Conservation (phyloP, 2,329 filamentous ascomycete species). For the Xylariaceae sp. region DNA sequence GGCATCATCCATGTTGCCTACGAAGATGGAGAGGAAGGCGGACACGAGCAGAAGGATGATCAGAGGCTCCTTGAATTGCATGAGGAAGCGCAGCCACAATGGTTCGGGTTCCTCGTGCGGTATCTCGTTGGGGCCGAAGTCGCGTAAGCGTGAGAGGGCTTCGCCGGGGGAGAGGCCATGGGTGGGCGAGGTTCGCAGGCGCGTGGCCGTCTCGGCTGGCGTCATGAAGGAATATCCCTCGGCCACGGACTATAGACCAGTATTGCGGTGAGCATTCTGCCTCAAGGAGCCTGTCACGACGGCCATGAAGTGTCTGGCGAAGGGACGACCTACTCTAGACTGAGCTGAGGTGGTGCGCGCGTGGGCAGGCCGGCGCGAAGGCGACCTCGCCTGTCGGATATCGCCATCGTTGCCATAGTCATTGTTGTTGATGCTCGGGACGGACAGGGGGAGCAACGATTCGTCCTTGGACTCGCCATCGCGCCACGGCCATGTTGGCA, state of each 20-base stretch:
- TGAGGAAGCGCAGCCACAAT: slow-evolving; percentile 87
- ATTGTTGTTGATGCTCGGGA: slow-evolving; percentile 24
- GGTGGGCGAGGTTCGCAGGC: slow-evolving; percentile 73
- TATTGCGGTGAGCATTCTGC: slow-evolving; percentile 1
- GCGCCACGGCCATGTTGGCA: slow-evolving; percentile 31
- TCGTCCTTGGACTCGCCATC: slow-evolving; percentile 26
- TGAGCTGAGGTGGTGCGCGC: slow-evolving; percentile 46
- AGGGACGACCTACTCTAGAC: slow-evolving; percentile 38
- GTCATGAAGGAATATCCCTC: slow-evolving; percentile 61
- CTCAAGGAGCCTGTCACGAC: slow-evolving; percentile 2
- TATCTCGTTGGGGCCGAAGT: slow-evolving; percentile 87
- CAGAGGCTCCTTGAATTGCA: slow-evolving; percentile 93
- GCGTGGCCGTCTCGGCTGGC: slow-evolving; percentile 69
- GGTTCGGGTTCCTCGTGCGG: slow-evolving; percentile 91
- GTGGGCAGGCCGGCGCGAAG: slow-evolving; percentile 27
- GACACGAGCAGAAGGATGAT: slow-evolving; percentile 89
- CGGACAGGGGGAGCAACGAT: slow-evolving; percentile 28
- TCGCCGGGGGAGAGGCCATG: slow-evolving; percentile 75
- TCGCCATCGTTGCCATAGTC: slow-evolving; percentile 21
- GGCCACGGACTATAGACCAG: slow-evolving; percentile 38
- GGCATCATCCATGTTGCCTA: slow-evolving; percentile 92
- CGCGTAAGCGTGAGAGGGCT: slow-evolving; percentile 69
- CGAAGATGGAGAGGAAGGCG: slow-evolving; percentile 76
- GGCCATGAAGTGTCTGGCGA: neutral
- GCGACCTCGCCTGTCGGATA: slow-evolving; percentile 26